Evolutionary conservation across 163 green algal genomes (phyloP), one percentile per base, ranked within the genome.

Genomic region (Volvox carteri): DNA sequence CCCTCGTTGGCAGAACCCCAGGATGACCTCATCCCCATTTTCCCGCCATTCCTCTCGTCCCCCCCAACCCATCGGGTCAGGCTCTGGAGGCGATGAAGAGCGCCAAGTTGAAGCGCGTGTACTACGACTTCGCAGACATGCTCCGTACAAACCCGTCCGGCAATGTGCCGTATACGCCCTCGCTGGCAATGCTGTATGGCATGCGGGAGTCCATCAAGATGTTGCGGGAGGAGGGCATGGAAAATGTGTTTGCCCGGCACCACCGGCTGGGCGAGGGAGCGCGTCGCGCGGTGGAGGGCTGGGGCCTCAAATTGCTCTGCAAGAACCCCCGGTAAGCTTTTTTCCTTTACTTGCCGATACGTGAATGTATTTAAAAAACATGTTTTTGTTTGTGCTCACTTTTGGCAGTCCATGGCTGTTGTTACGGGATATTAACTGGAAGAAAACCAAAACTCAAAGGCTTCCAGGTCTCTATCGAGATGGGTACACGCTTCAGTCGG

Each of bases 261-360:
- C 92, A 98, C 90, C 95, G 98, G 11, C 92, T 99, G 73, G 98
- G 96, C 1, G 96, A 98, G 93, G 98, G 97, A 74, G 96, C 95
- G 6, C 92, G 97, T 33, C 92, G 92, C 30, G 98, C 98, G 9
- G 97, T 98, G 7, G 94, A 93, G 35, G 97, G 95, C 30, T 99
- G 98, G 98, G 98, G 98, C 41, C 89, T 99, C 81, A 88, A 98
- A 90, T 95, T 97, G 89, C 94, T 99, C 30, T 99, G 97, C 92
- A 97, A 97, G 86, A 91, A 98, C 72, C 92, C 93, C 0, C 81
- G 98, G 65, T 96, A 91, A 88, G 60, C 37, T 58, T 30, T 4
- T n/a, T n/a, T n/a, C n/a, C n/a, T n/a, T n/a, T n/a, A n/a, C n/a
- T n/a, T n/a, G n/a, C n/a, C n/a, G n/a, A n/a, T n/a, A n/a, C n/a